Evolutionary conservation across 305 asterid genomes (phyloP), one percentile per base, ranked within the genome.

Genomic region (Fraxinus ornus): DNA sequence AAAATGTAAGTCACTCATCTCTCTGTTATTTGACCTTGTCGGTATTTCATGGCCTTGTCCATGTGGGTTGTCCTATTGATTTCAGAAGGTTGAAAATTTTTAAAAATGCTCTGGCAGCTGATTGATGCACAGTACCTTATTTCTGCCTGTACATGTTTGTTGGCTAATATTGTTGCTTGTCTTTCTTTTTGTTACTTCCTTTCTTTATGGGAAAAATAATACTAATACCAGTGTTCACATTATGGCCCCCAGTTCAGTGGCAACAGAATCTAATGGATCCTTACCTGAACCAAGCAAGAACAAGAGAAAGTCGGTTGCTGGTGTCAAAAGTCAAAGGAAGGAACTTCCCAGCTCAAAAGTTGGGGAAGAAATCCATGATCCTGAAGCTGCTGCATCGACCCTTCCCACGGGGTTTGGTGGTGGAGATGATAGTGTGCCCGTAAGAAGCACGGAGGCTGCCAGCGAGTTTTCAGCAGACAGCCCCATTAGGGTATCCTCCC

Each of bases 381-480:
- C 88, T 64, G 89, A 84, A 75, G 88, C 81, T 74, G 86, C 89
- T 74, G 85, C 88, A 35, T 74, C 24, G 12, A 60, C 83, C 36
- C 77, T 82, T 80, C 79, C 90, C 35, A 60, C 82, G 66, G 85
- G 80, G 80, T 83, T 68, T 82, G 86, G 74, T 76, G 85, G 77
- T 77, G 89, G 76, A 77, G 92, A 82, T 75, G 91, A 86, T 77
- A 88, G 79, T 52, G 85, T 85, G 60, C 81, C 78, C 60, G 79
- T 70, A 7, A 85, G 84, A 89, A 86, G 90, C 90, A 84, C 86
- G 7, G 84, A 79, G 81, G 85, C 86, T 81, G 89, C 88, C 64
- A 91, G 87, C 81, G 96, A 89, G 79, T 88, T 91, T 86, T 91
- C 95, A 37, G 92, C 93, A 12, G 97, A 90, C 85, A 90, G 90